phyloP scores from a whole-genome alignment of 176 grass and related monocot species.

The Hordeum marinum region DNA sequence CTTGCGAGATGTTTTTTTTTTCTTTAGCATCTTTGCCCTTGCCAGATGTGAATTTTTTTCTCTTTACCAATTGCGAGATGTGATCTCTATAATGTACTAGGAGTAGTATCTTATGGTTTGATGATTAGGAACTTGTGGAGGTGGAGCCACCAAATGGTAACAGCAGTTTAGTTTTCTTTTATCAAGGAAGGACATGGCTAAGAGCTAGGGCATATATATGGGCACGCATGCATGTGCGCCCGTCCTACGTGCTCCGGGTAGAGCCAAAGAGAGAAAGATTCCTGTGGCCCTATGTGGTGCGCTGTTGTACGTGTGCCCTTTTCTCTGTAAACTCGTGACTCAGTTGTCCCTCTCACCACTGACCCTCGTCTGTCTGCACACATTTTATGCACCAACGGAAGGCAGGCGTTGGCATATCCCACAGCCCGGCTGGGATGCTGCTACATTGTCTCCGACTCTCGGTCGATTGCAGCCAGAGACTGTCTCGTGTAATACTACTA shows the following conservation, averaged over 20 bases:
- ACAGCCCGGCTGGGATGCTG: not conserved
- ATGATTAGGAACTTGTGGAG: not conserved
- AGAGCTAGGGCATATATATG: not conserved
- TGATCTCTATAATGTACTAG: not conserved
- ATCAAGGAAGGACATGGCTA: not conserved
- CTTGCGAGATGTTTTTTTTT: too few relatives aligned
- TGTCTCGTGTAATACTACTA: too few relatives aligned
- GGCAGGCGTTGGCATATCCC: not conserved
- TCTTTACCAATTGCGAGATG: not conserved
- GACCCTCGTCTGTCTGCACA: not conserved
- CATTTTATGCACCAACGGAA: not conserved
- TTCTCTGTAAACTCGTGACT: not conserved
- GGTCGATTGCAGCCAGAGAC: too few relatives aligned
- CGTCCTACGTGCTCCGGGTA: not conserved
- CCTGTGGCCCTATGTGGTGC: not conserved
- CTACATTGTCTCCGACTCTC: too few relatives aligned
- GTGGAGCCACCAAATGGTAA: not conserved
- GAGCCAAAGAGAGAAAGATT: not conserved
- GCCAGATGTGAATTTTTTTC: too few relatives aligned
- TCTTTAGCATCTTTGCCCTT: too few relatives aligned
- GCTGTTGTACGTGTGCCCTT: not conserved
- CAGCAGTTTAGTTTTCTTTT: not conserved
- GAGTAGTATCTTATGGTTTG: not conserved
- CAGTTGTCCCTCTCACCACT: not conserved
- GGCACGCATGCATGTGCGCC: not conserved